These are phyloP conservation scores for Elongisporangium senticosum DNA, from an alignment of 352 stramenopile species.

Conservation along the genomic window DNA sequence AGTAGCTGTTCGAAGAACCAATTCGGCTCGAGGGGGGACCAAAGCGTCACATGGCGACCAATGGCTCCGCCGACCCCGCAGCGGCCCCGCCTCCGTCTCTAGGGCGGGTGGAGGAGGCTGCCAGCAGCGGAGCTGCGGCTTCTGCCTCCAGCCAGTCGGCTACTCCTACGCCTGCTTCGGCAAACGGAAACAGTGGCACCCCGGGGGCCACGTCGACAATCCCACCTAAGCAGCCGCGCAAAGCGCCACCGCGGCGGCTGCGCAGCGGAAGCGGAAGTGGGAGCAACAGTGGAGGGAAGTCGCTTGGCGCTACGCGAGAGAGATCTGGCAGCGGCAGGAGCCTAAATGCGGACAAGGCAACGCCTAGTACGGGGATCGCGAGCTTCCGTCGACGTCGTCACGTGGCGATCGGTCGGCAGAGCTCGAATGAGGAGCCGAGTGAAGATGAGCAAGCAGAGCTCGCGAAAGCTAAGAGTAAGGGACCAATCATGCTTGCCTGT, in stretches of 20 bases:
- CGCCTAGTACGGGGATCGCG: constrained; percentile 12
- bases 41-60: background rate
- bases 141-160: no score
- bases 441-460: constrained; percentile 25
- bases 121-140: background rate
- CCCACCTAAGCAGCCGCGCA: constrained; percentile 32
- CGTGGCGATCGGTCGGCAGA: constrained; percentile 13
- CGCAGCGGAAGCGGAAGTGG: constrained; percentile 48
- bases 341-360: constrained; percentile 11
- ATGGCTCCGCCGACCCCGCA: background rate
- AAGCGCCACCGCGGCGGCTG: constrained; percentile 34
- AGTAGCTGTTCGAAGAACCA: background rate
- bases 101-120: background rate
- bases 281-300: constrained; percentile 24
- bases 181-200: background rate
- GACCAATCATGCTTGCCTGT: background rate
- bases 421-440: constrained; percentile 13
- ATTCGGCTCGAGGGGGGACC: background rate
- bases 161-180: background rate
- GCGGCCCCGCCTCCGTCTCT: background rate
- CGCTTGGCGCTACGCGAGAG: constrained; percentile 12
- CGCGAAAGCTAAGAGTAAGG: constrained; percentile 6
- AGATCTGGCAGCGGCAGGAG: constrained; percentile 19
- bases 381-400: constrained; percentile 32
- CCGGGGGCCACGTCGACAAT: constrained; percentile 5